Base-by-base conservation (phyloP, 495 filamentous ascomycete genomes). In the Sphaerosporella brunnea region DNA sequence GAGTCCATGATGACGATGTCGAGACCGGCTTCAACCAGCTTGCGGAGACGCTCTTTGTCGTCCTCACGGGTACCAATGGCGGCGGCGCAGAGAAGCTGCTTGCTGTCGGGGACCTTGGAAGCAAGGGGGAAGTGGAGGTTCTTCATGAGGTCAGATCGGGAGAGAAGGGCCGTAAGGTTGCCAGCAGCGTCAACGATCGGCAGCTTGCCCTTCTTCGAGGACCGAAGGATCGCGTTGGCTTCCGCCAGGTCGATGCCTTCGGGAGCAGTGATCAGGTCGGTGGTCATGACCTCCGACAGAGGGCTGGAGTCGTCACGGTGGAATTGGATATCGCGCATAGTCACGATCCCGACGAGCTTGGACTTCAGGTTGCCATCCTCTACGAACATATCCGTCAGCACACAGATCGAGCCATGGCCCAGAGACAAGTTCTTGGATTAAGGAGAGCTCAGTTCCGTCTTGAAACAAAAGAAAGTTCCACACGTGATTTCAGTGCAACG, bases 121-220 rank as follows among this genome's bases (percentile, higher is more conserved):
- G 90, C 90, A 47, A 94, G 72, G 34, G 90, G 90, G 66, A 87
- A 99, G 68, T 96, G 79, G 10, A 95, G 74, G 66, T 99, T 99
- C 74, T 99, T 99, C 72, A 87, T 95, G 64, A 99, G 69, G 67
- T 99, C 90, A 48, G 86, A 92, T 59, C 90, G 84, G 21, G 87
- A 94, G 55, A 99, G 83, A 63, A 99, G 79, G 24, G 90, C 90
- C 35, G 93, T 78, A 20, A 96, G 74, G 68, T 94, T 93, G 50
- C 80, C 80, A 23, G 79, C 67, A 30, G 73, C 64, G 64, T 99
- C 92, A 25, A 99, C 80, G 52, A 96, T 94, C 32, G 92, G 90
- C 38, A 99, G 78, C 69, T 99, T 99, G 66, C 90, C 90, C 71
- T 96, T 99, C 77, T 95, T 95, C 23, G 92, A 96, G 62, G 79